Percentiles rank a stretch among this genome's conserved stretches.
Conservation (phyloP, 768 basidiomycete species). For the Lactarius evosmus region DNA sequence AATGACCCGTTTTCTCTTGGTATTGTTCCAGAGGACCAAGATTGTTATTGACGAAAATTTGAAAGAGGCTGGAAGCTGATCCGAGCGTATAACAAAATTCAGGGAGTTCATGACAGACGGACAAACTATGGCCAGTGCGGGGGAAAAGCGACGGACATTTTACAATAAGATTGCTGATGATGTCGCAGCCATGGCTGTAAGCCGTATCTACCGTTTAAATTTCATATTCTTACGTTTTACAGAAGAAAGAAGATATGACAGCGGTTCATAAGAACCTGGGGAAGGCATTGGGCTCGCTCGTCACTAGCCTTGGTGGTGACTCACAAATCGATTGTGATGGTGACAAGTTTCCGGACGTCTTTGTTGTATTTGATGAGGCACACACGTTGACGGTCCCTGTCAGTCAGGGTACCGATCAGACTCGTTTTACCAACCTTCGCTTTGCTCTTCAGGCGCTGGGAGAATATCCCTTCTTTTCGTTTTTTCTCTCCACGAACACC, state of each 20-base stretch:
- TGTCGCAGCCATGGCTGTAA: background rate
- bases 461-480: background rate
- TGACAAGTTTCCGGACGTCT: background rate
- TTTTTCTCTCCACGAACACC: background rate
- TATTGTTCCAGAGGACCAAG: no score
- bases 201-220: background rate
- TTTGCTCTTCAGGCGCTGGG: background rate
- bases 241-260: fast-evolving
- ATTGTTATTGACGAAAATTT: background rate
- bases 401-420: fast-evolving
- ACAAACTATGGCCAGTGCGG: background rate
- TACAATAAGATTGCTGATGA: background rate
- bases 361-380: slow-evolving; percentile 5
- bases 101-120: background rate
- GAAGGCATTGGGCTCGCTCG: background rate
- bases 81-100: background rate
- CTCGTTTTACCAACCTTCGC: background rate
- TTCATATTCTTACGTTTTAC: background rate
- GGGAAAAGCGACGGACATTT: background rate
- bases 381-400: background rate
- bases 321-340: no score
- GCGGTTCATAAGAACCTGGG: fast-evolving
- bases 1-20: no score
- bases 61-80: background rate
- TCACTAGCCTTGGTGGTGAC: background rate